Evolutionary conservation across 352 stramenopile species (phyloP), one percentile per base, ranked within the genome.

Genomic region (Thalassiosira allenii): DNA sequence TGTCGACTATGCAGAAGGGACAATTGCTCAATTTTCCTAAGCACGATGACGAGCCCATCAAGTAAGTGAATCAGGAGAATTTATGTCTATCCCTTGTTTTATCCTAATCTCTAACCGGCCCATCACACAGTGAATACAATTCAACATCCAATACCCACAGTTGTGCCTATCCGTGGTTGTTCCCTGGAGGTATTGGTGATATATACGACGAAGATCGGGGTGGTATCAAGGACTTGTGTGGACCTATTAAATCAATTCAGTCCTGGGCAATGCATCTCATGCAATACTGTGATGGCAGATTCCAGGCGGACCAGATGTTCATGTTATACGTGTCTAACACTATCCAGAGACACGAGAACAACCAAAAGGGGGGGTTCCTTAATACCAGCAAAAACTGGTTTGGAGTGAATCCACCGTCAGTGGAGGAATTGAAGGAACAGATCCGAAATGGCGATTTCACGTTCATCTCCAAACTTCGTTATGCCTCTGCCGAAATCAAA

Each of bases 201-300:
- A 17, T 79, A 2, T 74, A 78, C 34, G 75, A 83, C 33, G 17
- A 52, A 47, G 54, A 32, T 47, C 27, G 67, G 49, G 65, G 67
- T 43, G 53, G 44, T 29, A 22, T 29, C 44, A n/a, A n/a, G n/a
- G n/a, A n/a, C n/a, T n/a, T n/a, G n/a, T n/a, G n/a, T n/a, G n/a
- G n/a, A n/a, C n/a, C n/a, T n/a, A n/a, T n/a, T n/a, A n/a, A n/a
- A n/a, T 25, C 69, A n/a, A 41, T 75, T 22, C 11, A 27, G 5
- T 1, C 1, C 1, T 83, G 75, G 75, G 75, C 54, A 27, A 57
- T 22, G 17, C 66, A 83, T 63, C n/a, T 83, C 2, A n/a, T 83
- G 23, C 61, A 41, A 52, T 78, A 69, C 40, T 41, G 54, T 33
- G 75, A 83, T 63, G 75, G 75, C 2, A 22, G 75, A 23, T 83